Conservation (phyloP, 1,284 basidiomycete genomes). For the Waitea zeae region DNA sequence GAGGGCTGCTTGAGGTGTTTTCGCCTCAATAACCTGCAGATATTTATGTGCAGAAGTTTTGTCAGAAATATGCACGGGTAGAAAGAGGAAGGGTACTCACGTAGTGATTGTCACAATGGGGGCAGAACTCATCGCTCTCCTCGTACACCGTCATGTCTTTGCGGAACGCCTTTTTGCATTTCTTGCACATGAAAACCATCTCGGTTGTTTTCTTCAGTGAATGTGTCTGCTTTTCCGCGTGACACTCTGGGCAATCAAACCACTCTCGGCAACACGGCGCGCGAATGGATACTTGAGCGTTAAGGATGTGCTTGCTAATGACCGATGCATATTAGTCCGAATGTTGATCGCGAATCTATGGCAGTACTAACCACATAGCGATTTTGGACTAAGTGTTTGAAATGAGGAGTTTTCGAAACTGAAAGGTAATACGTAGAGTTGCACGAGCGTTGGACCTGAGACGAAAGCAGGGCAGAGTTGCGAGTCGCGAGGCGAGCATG, state of each 20-base stretch:
- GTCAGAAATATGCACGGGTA: background rate
- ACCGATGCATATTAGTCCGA: too few species aligned
- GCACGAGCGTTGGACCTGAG: too few species aligned
- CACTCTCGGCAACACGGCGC: constrained; percentile 91
- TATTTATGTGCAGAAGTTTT: background rate
- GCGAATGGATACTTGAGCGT: constrained; percentile 85
- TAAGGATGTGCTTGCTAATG: constrained; percentile 91
- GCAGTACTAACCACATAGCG: too few species aligned
- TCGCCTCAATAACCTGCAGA: constrained; percentile 77
- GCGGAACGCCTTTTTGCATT: constrained; percentile 93
- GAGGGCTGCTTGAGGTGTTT: constrained; percentile 75
- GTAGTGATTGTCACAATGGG: constrained; percentile 96
- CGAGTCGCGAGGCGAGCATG: too few species aligned
- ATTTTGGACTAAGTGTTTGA: too few species aligned
- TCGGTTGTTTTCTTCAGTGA: constrained; percentile 62
- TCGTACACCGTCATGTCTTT: constrained; percentile 89
- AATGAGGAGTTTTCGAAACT: too few species aligned
- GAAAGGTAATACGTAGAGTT: too few species aligned
- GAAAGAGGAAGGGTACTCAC: constrained; percentile 31
- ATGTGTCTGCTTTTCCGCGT: constrained; percentile 74
- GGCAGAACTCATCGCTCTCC: constrained; percentile 95
- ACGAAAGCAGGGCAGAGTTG: too few species aligned
- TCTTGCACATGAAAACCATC: constrained; percentile 94
- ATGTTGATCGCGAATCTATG: too few species aligned
- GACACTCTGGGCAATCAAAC: constrained; percentile 93